phyloP scores from a whole-genome alignment of 2,329 filamentous ascomycete species.

The Colletotrichum sp. region DNA sequence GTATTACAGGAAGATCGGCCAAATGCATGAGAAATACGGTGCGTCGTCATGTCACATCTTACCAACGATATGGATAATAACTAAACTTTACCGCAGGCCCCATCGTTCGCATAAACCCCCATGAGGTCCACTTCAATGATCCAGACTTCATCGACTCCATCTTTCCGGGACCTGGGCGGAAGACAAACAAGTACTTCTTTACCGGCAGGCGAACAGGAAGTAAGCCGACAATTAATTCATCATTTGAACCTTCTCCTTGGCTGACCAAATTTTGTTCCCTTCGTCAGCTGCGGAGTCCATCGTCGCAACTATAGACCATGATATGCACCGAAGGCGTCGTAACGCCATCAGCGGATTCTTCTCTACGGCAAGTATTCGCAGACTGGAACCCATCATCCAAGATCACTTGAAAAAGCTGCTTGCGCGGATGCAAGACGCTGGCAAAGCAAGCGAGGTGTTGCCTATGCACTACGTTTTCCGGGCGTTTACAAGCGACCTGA shows the following conservation, averaged over 20 bases:
- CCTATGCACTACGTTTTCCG: neutral
- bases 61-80: neutral
- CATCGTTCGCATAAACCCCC: neutral
- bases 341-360: constrained; percentile 37
- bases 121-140: neutral
- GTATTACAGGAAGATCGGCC: neutral
- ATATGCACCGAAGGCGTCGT: constrained; percentile 42
- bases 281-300: constrained; percentile 38
- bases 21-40: neutral
- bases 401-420: neutral
- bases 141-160: constrained; percentile 27
- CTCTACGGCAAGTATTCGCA: constrained; percentile 28
- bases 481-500: neutral
- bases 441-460: neutral
- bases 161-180: constrained; percentile 24
- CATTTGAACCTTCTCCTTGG: neutral
- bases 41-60: neutral
- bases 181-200: constrained; percentile 27
- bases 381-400: neutral
- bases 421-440: neutral
- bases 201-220: constrained; percentile 31
- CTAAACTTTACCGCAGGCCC: neutral
- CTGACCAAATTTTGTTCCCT: neutral
- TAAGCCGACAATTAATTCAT: neutral
- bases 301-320: neutral